Conservation (phyloP, 2,329 filamentous ascomycete genomes). For the Sporothrix phasma region DNA sequence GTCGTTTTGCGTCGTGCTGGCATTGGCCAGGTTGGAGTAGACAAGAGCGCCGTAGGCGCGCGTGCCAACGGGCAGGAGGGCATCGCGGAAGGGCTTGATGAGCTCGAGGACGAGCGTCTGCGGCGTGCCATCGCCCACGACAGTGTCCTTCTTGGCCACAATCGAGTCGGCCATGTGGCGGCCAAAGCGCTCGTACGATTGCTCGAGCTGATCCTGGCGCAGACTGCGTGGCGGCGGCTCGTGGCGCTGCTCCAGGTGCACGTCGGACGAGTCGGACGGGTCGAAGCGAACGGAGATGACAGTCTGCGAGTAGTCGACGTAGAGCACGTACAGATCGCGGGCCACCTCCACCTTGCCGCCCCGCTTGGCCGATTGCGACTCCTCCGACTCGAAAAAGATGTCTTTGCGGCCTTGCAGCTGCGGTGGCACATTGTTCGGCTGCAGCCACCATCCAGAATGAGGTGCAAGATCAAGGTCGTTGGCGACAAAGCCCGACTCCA, state of each 20-base stretch:
- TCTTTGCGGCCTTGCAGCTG: conserved; percentile 74
- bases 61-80: conserved; percentile 73
- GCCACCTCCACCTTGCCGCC: conserved; percentile 62
- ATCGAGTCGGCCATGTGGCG: conserved; percentile 64
- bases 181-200: conserved; percentile 72
- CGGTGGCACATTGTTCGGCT: conserved; percentile 69
- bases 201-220: conserved; percentile 88
- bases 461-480: conserved; percentile 72
- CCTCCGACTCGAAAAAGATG: conserved; percentile 71
- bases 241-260: conserved; percentile 73
- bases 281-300: conserved; percentile 75
- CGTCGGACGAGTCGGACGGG: conserved; percentile 59
- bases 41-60: conserved; percentile 85
- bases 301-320: conserved; percentile 93
- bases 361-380: conserved; percentile 58
- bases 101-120: conserved; percentile 70
- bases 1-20: conserved; percentile 78
- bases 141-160: conserved; percentile 61
- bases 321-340: conserved; percentile 79
- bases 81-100: conserved; percentile 60
- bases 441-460: conserved; percentile 77
- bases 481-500: conserved; percentile 77
- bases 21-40: conserved; percentile 91
- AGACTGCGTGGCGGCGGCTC: conserved; percentile 70
- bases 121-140: conserved; percentile 77